Base-by-base conservation (phyloP, 2,329 filamentous ascomycete genomes). In the Cytospora piceicola region DNA sequence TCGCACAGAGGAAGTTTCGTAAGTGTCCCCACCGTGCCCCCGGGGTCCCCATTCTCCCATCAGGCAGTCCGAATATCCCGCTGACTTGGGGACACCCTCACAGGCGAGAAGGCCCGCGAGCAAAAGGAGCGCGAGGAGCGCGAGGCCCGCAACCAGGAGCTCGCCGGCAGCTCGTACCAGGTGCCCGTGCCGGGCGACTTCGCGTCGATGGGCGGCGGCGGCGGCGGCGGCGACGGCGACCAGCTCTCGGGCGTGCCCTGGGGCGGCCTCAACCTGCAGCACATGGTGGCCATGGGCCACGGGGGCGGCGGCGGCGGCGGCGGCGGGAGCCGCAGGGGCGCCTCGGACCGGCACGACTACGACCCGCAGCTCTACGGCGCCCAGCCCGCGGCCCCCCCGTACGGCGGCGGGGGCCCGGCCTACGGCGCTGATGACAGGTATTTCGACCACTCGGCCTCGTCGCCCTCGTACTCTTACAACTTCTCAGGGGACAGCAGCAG, bases 1-100 rank as follows among this genome's bases (percentile, higher is more conserved):
- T 92, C 67, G 90, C 90, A 2, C 90, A 93, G 72, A 83, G 90
- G 70, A 92, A 92, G 72, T 93, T 92, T 71, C 84, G 90, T 93
- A 83, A 73, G 88, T 79, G 24, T 71, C 17, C 7, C 27, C 5
- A 22, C 34, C n/a, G 12, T 39, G 24, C 27, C 17, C n/a, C 20
- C 12, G 54, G 55, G 22, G 6, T 17, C 15, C 22, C 11, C 11
- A 17, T 22, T 4, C 11, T 22, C 9, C n/a, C 27, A 11, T 15
- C 55, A 24, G 12, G 7, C 6, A 29, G n/a, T 12, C 22, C 22
- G 24, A 24, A 27, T 14, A 22, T 20, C 8, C 8, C 34, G 14
- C 34, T 39, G 17, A 32, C 46, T 57, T 15, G 57, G n/a, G 4
- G 2, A 24, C 3, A 24, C 27, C n/a, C 7, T 5, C 30, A 69